Base-by-base conservation (phyloP, 2,329 filamentous ascomycete genomes). In the Eutypa lata region DNA sequence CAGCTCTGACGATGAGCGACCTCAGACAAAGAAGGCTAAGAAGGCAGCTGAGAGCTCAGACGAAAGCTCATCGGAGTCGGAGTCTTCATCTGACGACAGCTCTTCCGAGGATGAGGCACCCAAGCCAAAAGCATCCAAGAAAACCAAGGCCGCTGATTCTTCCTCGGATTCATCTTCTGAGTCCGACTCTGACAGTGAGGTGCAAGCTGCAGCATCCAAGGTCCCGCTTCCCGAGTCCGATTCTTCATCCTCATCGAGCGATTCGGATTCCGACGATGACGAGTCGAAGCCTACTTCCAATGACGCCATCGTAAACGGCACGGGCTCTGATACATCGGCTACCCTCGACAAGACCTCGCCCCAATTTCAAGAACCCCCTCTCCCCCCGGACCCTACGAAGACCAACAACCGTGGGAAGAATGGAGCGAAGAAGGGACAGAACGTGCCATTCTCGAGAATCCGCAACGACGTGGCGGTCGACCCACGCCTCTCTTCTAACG, bases 381-480 rank as follows among this genome's bases (percentile, higher is more conserved):
- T 83, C 45, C 81, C 81, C 13, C 80, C 81, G 2, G 74, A 81
- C 61, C 79, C 78, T 50, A 66, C 67, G 59, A 80, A 80, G 65
- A 69, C 71, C 57, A 77, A 70, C 22, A 69, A 68, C 54, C 52
- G 65, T 47, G 55, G 63, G 43, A 61, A 65, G 55, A 61, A 61
- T 53, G 58, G 61, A 69, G 61, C 63, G 65, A 61, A 69, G 62
- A 48, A 80, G 73, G 75, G 79, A 73, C 78, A 74, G 58, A 86
- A 80, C 68, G 81, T 81, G 70, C 91, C 81, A 60, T 97, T 89
- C 76, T 95, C 83, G 56, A 90, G 86, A 65, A 90, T 90, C 68
- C 83, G 83, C 67, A 84, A 82, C 71, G 81, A 87, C 69, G 82
- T 83, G 62, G 74, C 75, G 57, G 88, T 90, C 53, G 87, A 91